phyloP scores from a whole-genome alignment of 1,139 yeast species.

The Lodderomyces oxycetoniae region DNA sequence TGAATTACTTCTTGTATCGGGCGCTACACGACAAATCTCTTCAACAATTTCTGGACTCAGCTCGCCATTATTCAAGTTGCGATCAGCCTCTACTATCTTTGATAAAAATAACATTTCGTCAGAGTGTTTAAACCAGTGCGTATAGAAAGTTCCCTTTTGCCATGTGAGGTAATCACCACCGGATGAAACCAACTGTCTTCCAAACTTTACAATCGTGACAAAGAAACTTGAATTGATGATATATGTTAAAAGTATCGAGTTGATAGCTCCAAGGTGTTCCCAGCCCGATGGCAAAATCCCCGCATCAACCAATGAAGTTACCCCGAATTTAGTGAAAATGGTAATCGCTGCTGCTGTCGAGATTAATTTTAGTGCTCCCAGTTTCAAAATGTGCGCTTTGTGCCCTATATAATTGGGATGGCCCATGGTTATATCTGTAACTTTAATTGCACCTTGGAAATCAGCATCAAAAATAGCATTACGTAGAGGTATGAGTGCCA shows the following conservation, averaged over 20 bases:
- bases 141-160: slow-evolving; percentile 63
- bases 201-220: slow-evolving; percentile 54
- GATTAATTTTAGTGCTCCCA: slow-evolving; percentile 27
- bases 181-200: slow-evolving; percentile 40
- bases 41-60: slow-evolving; percentile 31
- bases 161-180: slow-evolving; percentile 59
- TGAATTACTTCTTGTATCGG: slow-evolving; percentile 18
- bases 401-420: slow-evolving; percentile 43
- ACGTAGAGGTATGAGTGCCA: slow-evolving; percentile 61
- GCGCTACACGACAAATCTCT: slow-evolving; percentile 34
- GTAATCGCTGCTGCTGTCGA: slow-evolving; percentile 35
- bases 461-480: slow-evolving; percentile 56
- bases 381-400: slow-evolving; percentile 26
- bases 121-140: slow-evolving; percentile 61
- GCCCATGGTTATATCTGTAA: slow-evolving; percentile 62
- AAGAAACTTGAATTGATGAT: slow-evolving; percentile 57
- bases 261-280: slow-evolving; percentile 48
- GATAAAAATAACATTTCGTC: slow-evolving; percentile 68
- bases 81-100: slow-evolving; percentile 62
- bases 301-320: slow-evolving; percentile 31
- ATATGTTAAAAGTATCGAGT: slow-evolving; percentile 62
- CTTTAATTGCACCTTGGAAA: slow-evolving; percentile 49
- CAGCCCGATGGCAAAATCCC: slow-evolving; percentile 32
- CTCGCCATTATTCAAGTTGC: slow-evolving; percentile 48
- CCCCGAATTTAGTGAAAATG: slow-evolving; percentile 35